These are phyloP conservation scores for Tolypocladium guangdongense DNA, from an alignment of 2,329 filamentous ascomycete species.

Conservation along the genomic window DNA sequence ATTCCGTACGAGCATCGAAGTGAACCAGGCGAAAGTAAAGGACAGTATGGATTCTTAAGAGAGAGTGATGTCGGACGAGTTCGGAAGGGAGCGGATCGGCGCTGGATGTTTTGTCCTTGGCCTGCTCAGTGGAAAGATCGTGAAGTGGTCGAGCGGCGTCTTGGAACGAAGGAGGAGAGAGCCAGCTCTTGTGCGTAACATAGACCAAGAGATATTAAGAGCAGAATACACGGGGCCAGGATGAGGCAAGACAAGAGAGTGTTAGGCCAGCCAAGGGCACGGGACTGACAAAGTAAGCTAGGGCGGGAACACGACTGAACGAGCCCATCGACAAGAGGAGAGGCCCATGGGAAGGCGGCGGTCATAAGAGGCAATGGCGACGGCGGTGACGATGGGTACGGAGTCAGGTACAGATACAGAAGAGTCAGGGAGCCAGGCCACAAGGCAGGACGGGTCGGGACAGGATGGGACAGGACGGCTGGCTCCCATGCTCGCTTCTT, in stretches of 20 bases:
- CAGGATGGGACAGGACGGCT: not conserved
- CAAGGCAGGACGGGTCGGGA: not conserved
- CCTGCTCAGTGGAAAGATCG: not conserved
- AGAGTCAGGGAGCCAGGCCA: not conserved
- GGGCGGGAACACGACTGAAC: not conserved
- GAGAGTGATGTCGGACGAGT: not conserved
- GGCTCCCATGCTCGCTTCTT: not conserved
- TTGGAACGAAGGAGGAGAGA: not conserved
- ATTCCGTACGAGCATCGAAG: not conserved
- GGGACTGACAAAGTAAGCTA: not conserved
- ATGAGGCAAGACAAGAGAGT: not conserved
- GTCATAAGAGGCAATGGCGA: not conserved
- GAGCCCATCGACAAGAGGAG: not conserved
- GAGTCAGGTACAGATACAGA: conserved; percentile 1
- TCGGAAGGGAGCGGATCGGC: not conserved
- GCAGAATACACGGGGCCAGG: not conserved
- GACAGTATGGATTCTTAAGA: not conserved
- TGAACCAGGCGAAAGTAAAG: not conserved
- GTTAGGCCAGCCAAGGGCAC: conserved; percentile 1
- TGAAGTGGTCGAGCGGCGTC: not conserved
- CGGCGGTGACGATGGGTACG: not conserved
- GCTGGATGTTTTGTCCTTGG: not conserved
- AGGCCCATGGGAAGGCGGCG: not conserved
- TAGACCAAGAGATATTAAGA: not conserved
- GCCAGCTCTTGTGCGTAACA: not conserved